Evolutionary conservation across 106 monocot species (phyloP), one percentile per base, ranked within the genome.

Genomic region (Ottelia alismoides): DNA sequence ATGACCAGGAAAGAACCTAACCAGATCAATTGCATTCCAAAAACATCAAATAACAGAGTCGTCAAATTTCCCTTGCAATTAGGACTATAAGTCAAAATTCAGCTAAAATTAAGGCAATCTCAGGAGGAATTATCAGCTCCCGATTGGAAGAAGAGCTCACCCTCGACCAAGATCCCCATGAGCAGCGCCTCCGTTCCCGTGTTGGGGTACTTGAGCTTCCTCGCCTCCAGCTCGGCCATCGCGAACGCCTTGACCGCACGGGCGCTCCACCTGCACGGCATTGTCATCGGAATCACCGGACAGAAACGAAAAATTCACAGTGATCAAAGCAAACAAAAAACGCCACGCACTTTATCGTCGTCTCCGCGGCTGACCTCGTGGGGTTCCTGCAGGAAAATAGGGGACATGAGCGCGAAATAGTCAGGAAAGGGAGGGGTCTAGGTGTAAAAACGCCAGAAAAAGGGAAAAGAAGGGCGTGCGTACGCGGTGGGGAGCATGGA

Each of bases 141-240:
- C n/a, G n/a, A n/a, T n/a, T n/a, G n/a, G n/a, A 59, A 27, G n/a
- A 20, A 16, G 47, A 30, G 65, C 80, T 62, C 25, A 94, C 93
- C 93, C 53, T 88, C 93, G 6, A 88, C 84, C 53, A 94, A 72
- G 31, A 84, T 83, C 28, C 88, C 93, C 80, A 91, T 81, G 51
- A 96, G 89, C 18, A 96, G 81, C 17, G 78, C 73, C 66, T 96
- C 96, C 0, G 96, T 89, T 45, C 81, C 88, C 0, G 70, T 85
- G n/a, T 57, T 75, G 1, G 88, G 81, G 35, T 88, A 84, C 66
- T 82, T 85, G 40, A 89, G 74, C 76, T 89, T 96, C 74, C 84
- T 67, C 11, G 96, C 96, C 54, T 96, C 84, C 63, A 89, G 50
- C 56, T 96, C 88, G 27, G 30, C 85, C 88, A 96, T 81, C 25